Evolutionary conservation across 495 filamentous ascomycete species (phyloP).

Genomic region (Hypoxylon trugodes): DNA sequence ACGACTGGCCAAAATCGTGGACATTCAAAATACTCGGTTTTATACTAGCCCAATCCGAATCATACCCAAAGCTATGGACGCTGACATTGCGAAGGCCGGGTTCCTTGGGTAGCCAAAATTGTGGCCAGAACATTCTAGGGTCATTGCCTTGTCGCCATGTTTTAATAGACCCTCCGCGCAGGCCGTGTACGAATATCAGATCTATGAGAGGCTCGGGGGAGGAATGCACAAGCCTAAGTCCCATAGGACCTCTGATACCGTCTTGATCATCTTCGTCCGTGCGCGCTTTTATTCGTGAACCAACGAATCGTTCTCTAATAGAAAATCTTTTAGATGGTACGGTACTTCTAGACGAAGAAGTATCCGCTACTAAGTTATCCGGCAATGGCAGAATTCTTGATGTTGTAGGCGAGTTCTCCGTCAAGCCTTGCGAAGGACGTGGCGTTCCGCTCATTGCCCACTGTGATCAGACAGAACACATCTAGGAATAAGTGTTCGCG

Average conservation of each 20-base stretch:
- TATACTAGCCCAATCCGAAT: constrained; percentile 34
- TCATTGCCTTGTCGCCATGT: constrained; percentile 23
- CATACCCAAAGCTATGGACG: constrained; percentile 52
- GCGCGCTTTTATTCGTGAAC: not conserved
- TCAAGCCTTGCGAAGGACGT: not conserved
- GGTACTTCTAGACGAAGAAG: not conserved
- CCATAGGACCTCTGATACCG: constrained; percentile 48
- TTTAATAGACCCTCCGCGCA: constrained; percentile 18
- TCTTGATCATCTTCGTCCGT: constrained; percentile 1
- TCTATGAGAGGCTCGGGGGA: constrained; percentile 11
- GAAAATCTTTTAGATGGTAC: not conserved
- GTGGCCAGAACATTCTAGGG: constrained; percentile 47
- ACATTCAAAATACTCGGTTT: constrained; percentile 45
- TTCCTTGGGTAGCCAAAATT: constrained; percentile 51
- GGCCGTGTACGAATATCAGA: constrained; percentile 24
- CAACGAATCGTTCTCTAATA: not conserved
- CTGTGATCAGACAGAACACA: not conserved
- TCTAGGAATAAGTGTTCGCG: too few species aligned
- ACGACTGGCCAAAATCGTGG: constrained; percentile 48
- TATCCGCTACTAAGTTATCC: not conserved
- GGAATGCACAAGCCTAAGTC: constrained; percentile 6
- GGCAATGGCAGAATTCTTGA: not conserved
- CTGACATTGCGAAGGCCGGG: constrained; percentile 43
- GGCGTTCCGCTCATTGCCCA: not conserved
- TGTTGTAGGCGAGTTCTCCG: not conserved